Conservation (phyloP, 768 basidiomycete genomes). For the Boletus vinaceobasis region DNA sequence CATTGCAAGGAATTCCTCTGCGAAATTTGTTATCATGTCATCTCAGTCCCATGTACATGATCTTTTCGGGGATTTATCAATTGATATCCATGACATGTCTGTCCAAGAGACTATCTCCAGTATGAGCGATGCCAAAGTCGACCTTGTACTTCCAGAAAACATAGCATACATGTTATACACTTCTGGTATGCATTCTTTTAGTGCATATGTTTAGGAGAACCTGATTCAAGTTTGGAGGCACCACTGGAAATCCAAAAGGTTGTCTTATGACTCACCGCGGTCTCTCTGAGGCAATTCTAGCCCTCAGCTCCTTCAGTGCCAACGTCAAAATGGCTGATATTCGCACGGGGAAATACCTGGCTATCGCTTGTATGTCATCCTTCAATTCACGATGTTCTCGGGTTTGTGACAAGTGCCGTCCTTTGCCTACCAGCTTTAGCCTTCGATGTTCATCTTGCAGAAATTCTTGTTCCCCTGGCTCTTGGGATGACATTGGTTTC, state of each 20-base stretch:
- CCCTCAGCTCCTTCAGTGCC: conserved; percentile 25
- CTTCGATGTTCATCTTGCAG: conserved; percentile 50
- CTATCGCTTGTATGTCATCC: conserved; percentile 40
- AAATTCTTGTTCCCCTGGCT: conserved; percentile 40
- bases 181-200: conserved; percentile 34
- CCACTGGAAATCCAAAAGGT: conserved; percentile 51
- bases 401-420: not conserved
- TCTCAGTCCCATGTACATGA: conserved; percentile 5
- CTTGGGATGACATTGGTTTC: conserved; percentile 45
- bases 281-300: conserved; percentile 31
- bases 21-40: conserved; percentile 41
- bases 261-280: conserved; percentile 41
- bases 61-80: conserved; percentile 19
- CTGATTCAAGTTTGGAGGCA: conserved; percentile 32
- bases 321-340: conserved; percentile 21
- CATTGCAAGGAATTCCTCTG: conserved; percentile 41
- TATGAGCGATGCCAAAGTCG: conserved; percentile 29
- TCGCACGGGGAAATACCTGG: conserved; percentile 35
- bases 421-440: conserved; percentile 38
- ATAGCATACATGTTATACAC: conserved; percentile 49
- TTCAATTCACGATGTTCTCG: not conserved
- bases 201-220: not conserved
- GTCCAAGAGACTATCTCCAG: conserved; percentile 27
- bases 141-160: conserved; percentile 28
- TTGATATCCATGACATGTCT: conserved; percentile 19